Conservation (phyloP, 202 grass and related monocot genomes). For the Eragrostis tef region DNA sequence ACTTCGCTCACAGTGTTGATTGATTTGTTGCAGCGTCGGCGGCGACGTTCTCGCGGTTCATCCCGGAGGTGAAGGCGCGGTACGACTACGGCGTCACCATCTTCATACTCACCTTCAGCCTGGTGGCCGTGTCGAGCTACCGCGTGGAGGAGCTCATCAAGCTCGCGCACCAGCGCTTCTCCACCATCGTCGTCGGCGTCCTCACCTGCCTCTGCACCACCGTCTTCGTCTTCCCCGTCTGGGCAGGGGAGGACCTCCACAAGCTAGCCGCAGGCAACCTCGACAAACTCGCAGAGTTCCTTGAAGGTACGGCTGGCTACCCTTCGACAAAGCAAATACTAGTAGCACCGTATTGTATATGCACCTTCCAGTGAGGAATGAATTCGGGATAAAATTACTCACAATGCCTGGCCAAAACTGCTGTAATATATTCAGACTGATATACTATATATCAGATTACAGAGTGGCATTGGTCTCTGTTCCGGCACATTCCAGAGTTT, state of each 20-base stretch:
- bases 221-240: constrained; percentile 71
- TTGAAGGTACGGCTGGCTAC: constrained; percentile 52
- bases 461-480: too few species aligned
- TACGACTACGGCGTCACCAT: constrained; percentile 96
- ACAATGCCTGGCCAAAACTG: too few species aligned
- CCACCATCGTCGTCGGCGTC: constrained; percentile 80
- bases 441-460: too few species aligned
- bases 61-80: constrained; percentile 85
- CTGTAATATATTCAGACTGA: too few species aligned
- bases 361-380: too few species aligned
- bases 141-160: constrained; percentile 71
- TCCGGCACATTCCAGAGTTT: not conserved
- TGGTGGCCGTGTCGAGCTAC: constrained; percentile 94
- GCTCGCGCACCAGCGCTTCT: constrained; percentile 78
- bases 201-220: constrained; percentile 70
- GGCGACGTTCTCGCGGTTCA: constrained; percentile 90
- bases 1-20: too few species aligned
- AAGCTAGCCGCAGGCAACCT: constrained; percentile 64
- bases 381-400: too few species aligned
- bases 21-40: constrained; percentile 54
- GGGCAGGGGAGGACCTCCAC: constrained; percentile 89
- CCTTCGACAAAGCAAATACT: too few species aligned
- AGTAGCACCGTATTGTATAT: too few species aligned
- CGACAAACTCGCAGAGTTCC: constrained; percentile 72
- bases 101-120: constrained; percentile 95